These are phyloP conservation scores for Phaeoacremonium minimum DNA, from an alignment of 2,329 filamentous ascomycete genomes.

Conservation along the genomic window DNA sequence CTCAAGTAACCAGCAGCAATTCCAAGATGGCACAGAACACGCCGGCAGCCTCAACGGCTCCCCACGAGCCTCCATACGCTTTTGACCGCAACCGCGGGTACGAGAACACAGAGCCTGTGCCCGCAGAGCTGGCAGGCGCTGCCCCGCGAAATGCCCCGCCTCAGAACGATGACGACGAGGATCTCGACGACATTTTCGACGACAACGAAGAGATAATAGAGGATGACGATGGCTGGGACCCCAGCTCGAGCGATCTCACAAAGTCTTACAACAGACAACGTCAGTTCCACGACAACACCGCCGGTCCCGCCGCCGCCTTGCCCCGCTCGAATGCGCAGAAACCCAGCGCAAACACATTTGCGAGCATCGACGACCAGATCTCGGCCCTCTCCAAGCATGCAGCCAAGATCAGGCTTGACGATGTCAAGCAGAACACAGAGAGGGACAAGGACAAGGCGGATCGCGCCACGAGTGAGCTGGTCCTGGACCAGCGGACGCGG, in stretches of 20 bases:
- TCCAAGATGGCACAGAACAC: neutral
- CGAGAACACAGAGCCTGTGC: slow-evolving; percentile 25
- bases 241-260: slow-evolving; percentile 65
- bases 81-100: slow-evolving; percentile 41
- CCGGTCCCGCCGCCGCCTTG: slow-evolving; percentile 37
- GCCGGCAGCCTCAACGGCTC: slow-evolving; percentile 23
- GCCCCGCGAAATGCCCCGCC: slow-evolving; percentile 23
- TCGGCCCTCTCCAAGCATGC: slow-evolving; percentile 81
- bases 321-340: slow-evolving; percentile 75
- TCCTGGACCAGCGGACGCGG: slow-evolving; percentile 86
- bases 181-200: slow-evolving; percentile 42
- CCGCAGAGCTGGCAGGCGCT: slow-evolving; percentile 14
- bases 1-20: too few species aligned
- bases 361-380: slow-evolving; percentile 83
- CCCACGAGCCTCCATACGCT: slow-evolving; percentile 39
- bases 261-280: slow-evolving; percentile 87
- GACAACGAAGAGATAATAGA: slow-evolving; percentile 62
- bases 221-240: slow-evolving; percentile 47
- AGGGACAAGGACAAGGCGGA: slow-evolving; percentile 83
- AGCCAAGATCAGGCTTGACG: slow-evolving; percentile 76
- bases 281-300: slow-evolving; percentile 49
- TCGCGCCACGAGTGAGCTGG: slow-evolving; percentile 89
- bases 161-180: slow-evolving; percentile 29
- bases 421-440: slow-evolving; percentile 47
- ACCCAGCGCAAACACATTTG: slow-evolving; percentile 72